Base-by-base conservation (phyloP, 2,329 filamentous ascomycete species). In the Bipolaris victoriae region DNA sequence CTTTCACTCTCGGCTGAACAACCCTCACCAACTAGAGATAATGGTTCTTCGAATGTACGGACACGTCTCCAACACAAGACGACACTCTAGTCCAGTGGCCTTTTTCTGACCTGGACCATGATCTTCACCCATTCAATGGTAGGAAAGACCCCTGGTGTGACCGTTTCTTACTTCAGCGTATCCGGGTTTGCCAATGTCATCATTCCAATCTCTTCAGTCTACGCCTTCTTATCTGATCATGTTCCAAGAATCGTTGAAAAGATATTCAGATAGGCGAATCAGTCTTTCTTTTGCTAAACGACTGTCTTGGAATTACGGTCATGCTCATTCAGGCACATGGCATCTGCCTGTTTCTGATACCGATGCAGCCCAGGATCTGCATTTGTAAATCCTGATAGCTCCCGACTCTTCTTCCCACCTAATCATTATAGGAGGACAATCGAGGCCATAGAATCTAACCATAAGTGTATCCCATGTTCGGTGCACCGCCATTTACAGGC, bases 401-500 rank as follows among this genome's bases (percentile, higher is more conserved):
- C 33, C 55, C 26, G 26, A 18, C 29, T 40, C 36, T 15, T 40
- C 40, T 22, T 18, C 15, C 41, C 15, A 13, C 40, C 18, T 20
- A 3, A n/a, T 13, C 13, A 54, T 11, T 20, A 36, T 24, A 41
- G 40, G 31, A 37, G n/a, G 10, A 16, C 18, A 9, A 43, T 31
- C 24, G 6, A 33, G 16, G 9, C 11, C 15, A 10, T 35, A 29
- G 26, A 10, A 3, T 41, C 64, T 66, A 70, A 44, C 68, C 67
- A 48, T 69, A 73, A 15, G 67, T 69, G 45, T 67, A 71, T 1
- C 64, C 69, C 59, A 68, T 65, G 7, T 66, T 65, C 5, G 64
- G 61, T n/a, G 61, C 52, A 26, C 39, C 46, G 16, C 50, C 55
- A 43, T 41, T 49, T 24, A 40, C 51, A 49, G 63, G 62, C 55